A percentile compares a stretch with the other conserved stretches of the same genome.
Conservation (phyloP, 2,329 filamentous ascomycete genomes). For the Xylaria multiplex region DNA sequence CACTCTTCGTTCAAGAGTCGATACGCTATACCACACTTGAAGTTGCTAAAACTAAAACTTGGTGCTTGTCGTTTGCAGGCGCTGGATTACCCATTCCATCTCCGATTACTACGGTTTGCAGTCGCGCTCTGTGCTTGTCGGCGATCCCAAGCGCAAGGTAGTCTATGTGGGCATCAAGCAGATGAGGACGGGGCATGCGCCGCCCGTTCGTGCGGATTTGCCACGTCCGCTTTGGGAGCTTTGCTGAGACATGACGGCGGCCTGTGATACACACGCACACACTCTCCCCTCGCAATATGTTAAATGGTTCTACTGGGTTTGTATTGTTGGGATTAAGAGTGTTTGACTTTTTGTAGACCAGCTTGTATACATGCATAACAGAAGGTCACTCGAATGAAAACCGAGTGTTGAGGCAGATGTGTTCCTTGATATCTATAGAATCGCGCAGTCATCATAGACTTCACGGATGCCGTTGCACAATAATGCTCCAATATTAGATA, state of each 20-base stretch:
- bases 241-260: conserved; percentile 51
- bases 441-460: neutral
- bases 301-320: conserved; percentile 6
- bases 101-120: conserved; percentile 90
- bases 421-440: neutral
- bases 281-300: neutral
- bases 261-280: neutral
- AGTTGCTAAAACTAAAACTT: conserved; percentile 30
- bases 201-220: conserved; percentile 52
- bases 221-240: conserved; percentile 73
- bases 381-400: conserved; percentile 18
- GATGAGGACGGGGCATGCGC: conserved; percentile 45
- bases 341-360: conserved; percentile 11
- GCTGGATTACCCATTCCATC: conserved; percentile 93
- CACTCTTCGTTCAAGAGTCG: conserved; percentile 32
- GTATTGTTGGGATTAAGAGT: conserved; percentile 16
- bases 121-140: conserved; percentile 81
- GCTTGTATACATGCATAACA: conserved; percentile 11
- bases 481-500: neutral
- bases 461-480: neutral
- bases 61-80: conserved; percentile 59
- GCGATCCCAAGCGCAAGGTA: conserved; percentile 76
- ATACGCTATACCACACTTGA: neutral
- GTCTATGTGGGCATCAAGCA: conserved; percentile 83
- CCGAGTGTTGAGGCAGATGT: neutral